phyloP scores from a whole-genome alignment of 2,329 filamentous ascomycete species.

The Chalaropsis ovoidea region DNA sequence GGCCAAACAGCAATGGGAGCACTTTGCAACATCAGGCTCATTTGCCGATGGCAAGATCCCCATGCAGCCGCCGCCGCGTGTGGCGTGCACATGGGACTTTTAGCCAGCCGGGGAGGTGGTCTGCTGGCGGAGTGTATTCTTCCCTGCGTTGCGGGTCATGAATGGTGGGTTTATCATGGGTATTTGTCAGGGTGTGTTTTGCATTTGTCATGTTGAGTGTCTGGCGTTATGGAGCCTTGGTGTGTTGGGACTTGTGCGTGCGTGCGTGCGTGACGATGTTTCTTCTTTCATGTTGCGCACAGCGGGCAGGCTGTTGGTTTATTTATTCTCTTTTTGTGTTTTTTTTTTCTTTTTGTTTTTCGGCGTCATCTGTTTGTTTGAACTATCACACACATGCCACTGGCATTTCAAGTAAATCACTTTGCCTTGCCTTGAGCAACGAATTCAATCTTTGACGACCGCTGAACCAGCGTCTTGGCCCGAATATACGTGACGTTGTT shows the following conservation, averaged over 20 bases:
- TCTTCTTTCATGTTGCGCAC: not conserved
- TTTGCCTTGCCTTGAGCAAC: not conserved
- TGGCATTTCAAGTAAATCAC: not conserved
- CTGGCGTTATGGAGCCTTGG: slow-evolving; percentile 13
- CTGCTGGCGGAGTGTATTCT: not conserved
- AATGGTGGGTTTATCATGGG: not conserved
- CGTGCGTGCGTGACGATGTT: not conserved
- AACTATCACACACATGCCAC: not conserved
- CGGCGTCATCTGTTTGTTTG: not conserved
- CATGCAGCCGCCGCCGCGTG: slow-evolving; percentile 63
- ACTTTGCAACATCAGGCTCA: slow-evolving; percentile 52
- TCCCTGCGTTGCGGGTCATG: not conserved
- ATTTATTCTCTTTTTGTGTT: not conserved
- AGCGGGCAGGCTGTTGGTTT: not conserved
- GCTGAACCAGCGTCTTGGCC: too few species aligned
- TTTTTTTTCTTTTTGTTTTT: not conserved
- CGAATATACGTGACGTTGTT: not conserved
- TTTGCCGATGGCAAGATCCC: slow-evolving; percentile 68
- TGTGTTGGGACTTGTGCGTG: not conserved
- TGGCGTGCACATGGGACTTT: slow-evolving; percentile 66
- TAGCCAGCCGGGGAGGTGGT: slow-evolving; percentile 32
- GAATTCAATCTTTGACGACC: too few species aligned
- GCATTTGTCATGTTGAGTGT: not conserved
- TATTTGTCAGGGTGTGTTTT: slow-evolving; percentile 18
- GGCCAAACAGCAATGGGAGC: slow-evolving; percentile 52